Evolutionary conservation across 2,329 filamentous ascomycete species (phyloP), one percentile per base, ranked within the genome.

Genomic region (Tolypocladium paradoxum): DNA sequence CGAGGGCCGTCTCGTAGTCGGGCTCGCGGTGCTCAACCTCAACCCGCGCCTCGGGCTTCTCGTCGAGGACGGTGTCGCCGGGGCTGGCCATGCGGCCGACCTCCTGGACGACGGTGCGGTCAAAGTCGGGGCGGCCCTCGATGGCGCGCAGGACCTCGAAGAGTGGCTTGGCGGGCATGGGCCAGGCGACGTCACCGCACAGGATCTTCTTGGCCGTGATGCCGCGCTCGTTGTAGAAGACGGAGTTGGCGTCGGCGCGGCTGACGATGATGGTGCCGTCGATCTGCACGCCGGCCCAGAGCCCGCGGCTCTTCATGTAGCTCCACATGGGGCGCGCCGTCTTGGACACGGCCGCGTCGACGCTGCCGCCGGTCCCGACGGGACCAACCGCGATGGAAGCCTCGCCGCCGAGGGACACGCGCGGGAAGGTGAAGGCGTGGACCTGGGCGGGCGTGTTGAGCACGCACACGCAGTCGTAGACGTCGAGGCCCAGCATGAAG

Each of bases 241-340:
- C 76, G 55, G 87, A 83, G 62, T 93, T 93, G 62, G 90, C 88
- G 59, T 90, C 88, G 0, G 77, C 81, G 24, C 88, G 78, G 62
- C 88, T 84, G 50, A 91, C 83, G 43, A 92, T 76, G 20, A 92
- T 77, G 0, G 88, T 91, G 2, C 88, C 88, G 59, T 92, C 88
- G n/a, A 91, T 76, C 58, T 90, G 85, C 0, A 91, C 78, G 14
- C 88, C 87, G 1, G 85, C 86, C 65, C 90, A 92, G 54, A 92
- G 78, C 1, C 89, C 88, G 34, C 87, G 78, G 57, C 83, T 87
- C 72, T 92, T 92, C 68, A 91, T 80, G 64, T 93, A 93, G 33
- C 84, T 90, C 76, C 85, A 92, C 7, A 91, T 77, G 0, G 88
- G 87, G 31, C 81, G 76, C 58, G 56, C 62, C 0, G 63, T 64